Evolutionary conservation across 1,284 basidiomycete genomes (phyloP), one percentile per base, ranked within the genome.

Genomic region (Psilocybe mexicana): DNA sequence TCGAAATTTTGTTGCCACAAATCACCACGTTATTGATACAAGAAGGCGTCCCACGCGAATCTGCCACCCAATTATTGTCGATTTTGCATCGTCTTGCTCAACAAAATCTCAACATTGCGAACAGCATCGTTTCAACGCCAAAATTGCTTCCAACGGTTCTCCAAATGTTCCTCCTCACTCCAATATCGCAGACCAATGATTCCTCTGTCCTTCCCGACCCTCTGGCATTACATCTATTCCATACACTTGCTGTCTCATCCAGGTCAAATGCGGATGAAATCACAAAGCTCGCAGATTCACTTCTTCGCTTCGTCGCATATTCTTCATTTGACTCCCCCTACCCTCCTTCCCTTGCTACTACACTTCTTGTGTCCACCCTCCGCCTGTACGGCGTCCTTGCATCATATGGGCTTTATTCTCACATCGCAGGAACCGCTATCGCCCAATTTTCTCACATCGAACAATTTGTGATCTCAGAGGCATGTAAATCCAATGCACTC

Each of bases 221-320:
- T 11, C 65, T 76, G 43, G 83, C 86, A 0, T 70, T 96, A 4
- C 74, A 75, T 7, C 69, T 94, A 8, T 73, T 97, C 23, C 75
- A 71, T 10, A 81, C 80, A 1, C 77, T 93, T 26, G 84, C 87
- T 0, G 72, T 74, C 2, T 82, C 88, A 1, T 90, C 90, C 0
- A 83, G 93, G 25, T 67, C 76, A 0, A 88, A 85, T 59, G 94
- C 95, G 0, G 73, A 75, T 11, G 72, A 77, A 1, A 74, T 95
- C 2, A 69, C 79, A 53, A 80, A 83, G 57, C 69, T 80, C 28
- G 76, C 84, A 28, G 83, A 93, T 73, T 74, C 85, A 0, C 81
- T 95, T 0, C 78, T 97, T 44, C 87, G 91, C 33, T 96, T 93
- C 68, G 70, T 95, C 43, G 79, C 87, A 0, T 76, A 82, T 26